Base-by-base conservation (phyloP, 1,139 yeast species). In the Saccharomyces uvarum region DNA sequence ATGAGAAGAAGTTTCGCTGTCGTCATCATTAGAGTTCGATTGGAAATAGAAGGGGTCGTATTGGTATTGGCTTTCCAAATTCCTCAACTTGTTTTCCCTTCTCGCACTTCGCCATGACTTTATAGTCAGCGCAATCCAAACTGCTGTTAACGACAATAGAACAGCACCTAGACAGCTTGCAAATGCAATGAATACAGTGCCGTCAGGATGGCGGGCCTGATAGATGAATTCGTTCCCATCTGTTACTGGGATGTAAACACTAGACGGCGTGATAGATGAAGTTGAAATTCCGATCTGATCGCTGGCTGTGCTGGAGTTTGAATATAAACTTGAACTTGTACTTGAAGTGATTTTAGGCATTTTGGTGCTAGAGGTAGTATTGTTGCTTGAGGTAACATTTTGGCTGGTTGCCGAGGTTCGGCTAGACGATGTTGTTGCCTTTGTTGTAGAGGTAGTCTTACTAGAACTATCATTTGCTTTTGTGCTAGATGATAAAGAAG, bases 141-240 rank as follows among this genome's bases (percentile, higher is more conserved):
- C 54, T 1, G 53, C 32, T 4, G 54, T 11, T 13, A 60, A 51
- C 2, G 56, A 51, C 13, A 57, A 27, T 16, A 59, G 29, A 6
- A 64, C 54, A 51, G 60, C 56, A 6, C 84, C 83, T 42, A 83
- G 77, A 54, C 83, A 75, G 47, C 83, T 76, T 0, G 93, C 95
- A 49, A 85, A 84, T 0, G 86, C 87, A 56, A 86, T 85, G 69
- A 86, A 87, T 3, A 86, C 88, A 1, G 91, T 83, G 1, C 93
- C 93, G 54, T 77, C 75, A 1, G 86, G 84, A 52, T 79, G 75
- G 11, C 64, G 68, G 32, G 79, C 72, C 42, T 75, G 71, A 26
- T 74, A 63, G 48, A 86, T 75, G 62, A 77, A 81, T 13, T 90
- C 89, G 70, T 86, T 85, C 53, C 65, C 64, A 49, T 70, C 73